Evolutionary conservation across 2,329 filamentous ascomycete species (phyloP).

Genomic region (Xylariales sp.): DNA sequence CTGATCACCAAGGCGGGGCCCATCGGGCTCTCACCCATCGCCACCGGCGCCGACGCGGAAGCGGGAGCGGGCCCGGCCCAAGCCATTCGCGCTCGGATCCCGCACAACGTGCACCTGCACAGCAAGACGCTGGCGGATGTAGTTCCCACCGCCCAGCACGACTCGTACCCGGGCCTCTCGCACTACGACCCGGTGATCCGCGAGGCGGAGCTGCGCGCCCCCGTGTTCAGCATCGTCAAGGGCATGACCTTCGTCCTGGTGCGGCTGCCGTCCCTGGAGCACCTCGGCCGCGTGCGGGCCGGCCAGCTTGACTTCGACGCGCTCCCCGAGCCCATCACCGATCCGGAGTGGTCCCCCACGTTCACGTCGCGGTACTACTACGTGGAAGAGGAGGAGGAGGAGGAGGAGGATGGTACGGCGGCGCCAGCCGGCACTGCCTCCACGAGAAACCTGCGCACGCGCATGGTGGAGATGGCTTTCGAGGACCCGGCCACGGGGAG

Average conservation of each 20-base stretch:
- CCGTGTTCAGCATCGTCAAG: conserved; percentile 60
- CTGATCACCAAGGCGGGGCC: conserved; percentile 54
- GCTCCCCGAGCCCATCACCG: conserved; percentile 31
- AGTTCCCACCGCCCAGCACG: conserved; percentile 12
- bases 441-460: conserved; percentile 44
- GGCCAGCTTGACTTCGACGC: conserved; percentile 27
- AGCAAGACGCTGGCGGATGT: conserved; percentile 30
- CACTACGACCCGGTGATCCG: conserved; percentile 14
- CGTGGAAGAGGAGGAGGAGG: conserved; percentile 31
- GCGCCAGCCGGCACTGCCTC: too few relatives aligned
- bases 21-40: conserved; percentile 27
- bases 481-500: conserved; percentile 63
- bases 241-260: conserved; percentile 72
- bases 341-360: conserved; percentile 50
- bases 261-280: conserved; percentile 54
- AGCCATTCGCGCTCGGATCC: conserved; percentile 56
- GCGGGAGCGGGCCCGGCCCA: not conserved
- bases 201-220: conserved; percentile 28
- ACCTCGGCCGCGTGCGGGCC: conserved; percentile 40
- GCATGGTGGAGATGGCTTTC: conserved; percentile 49
- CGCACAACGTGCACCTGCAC: conserved; percentile 64
- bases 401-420: conserved; percentile 15
- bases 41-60: too few relatives aligned
- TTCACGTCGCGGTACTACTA: conserved; percentile 58
- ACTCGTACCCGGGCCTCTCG: conserved; percentile 13